Base-by-base conservation (phyloP, 352 stramenopile genomes). In the Globisporangium spinosum region DNA sequence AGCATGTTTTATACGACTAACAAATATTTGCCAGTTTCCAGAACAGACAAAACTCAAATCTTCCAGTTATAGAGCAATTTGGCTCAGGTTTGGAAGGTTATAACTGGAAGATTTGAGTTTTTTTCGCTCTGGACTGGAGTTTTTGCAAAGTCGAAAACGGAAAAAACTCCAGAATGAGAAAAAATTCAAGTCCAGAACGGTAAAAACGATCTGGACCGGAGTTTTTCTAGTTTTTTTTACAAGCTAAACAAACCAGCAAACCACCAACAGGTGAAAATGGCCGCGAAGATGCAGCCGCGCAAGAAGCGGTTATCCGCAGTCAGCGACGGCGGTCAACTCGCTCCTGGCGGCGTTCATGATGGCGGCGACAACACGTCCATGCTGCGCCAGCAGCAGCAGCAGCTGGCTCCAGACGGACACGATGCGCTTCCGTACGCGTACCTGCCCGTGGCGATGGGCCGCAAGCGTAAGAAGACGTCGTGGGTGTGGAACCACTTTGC, bases 381-480 rank as follows among this genome's bases (percentile, higher is more conserved):
- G 38, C 38, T 47, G 38, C 38, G 20, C 22, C 49, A 1, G 20
- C 47, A 56, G 8, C 47, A 54, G 45, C 47, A 56, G 49, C 49
- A 56, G 49, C n/a, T 32, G 45, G 9, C 49, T 2, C 12, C n/a
- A 56, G 49, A 15, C 3, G 38, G 38, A 20, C 12, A 20, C 38
- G 38, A 47, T 6, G 49, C 49, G 49, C 56, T 43, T 5, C 56
- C 56, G 56, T 62, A 62, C 56, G 25, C 56, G 45, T 38, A 58
- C 17, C 43, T 29, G 17, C 60, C 60, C n/a, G 60, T 65, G 60
- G 12, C 22, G 38, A 20, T 55, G 15, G 25, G 17, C 35, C 63
- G 63, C 53, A 68, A 68, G 63, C 63, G 63, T 53, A 68, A 62
- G 53, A 61, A 68, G 25, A 68, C 51, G 51, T 68, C 63, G 34